Percentiles rank a stretch among this genome's conserved stretches.
These are phyloP conservation scores for Trichosporon sp. DNA, from an alignment of 1,284 basidiomycete species.

Conservation along the genomic window DNA sequence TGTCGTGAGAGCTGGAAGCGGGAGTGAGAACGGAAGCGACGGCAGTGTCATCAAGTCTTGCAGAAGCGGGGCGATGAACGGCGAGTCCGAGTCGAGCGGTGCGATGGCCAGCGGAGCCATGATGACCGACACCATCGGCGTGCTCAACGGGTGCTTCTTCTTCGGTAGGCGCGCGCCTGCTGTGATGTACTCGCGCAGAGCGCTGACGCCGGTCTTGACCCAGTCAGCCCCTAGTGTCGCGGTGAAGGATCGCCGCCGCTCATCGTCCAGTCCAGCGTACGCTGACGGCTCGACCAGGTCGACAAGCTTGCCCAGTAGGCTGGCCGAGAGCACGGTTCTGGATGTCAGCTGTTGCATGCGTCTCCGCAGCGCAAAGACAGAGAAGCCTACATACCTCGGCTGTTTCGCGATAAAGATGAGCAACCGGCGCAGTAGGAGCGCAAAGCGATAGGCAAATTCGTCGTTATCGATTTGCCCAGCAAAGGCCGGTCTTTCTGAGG, in stretches of 20 bases:
- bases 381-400: neutral
- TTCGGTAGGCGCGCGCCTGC: slow-evolving; percentile 33
- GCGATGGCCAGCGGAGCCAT: slow-evolving; percentile 31
- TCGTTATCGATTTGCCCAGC: neutral
- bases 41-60: slow-evolving; percentile 41
- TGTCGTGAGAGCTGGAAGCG: slow-evolving; percentile 40
- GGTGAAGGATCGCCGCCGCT: slow-evolving; percentile 11
- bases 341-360: neutral
- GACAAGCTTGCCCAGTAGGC: slow-evolving; percentile 18
- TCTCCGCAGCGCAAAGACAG: neutral
- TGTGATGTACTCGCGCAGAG: slow-evolving; percentile 28
- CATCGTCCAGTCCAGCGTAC: neutral
- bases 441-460: slow-evolving; percentile 1
- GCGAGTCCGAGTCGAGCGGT: slow-evolving; percentile 1
- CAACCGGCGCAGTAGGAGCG: slow-evolving; percentile 11
- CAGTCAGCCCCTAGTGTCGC: slow-evolving; percentile 19
- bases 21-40: slow-evolving; percentile 37
- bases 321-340: slow-evolving; percentile 18
- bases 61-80: slow-evolving; percentile 30
- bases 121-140: slow-evolving; percentile 33
- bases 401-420: slow-evolving; percentile 12
- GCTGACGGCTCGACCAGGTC: slow-evolving; percentile 8
- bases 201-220: slow-evolving; percentile 29
- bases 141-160: slow-evolving; percentile 40
- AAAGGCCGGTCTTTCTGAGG: neutral